phyloP scores from a whole-genome alignment of 805 yeast species.

The Lipomyces sp. region DNA sequence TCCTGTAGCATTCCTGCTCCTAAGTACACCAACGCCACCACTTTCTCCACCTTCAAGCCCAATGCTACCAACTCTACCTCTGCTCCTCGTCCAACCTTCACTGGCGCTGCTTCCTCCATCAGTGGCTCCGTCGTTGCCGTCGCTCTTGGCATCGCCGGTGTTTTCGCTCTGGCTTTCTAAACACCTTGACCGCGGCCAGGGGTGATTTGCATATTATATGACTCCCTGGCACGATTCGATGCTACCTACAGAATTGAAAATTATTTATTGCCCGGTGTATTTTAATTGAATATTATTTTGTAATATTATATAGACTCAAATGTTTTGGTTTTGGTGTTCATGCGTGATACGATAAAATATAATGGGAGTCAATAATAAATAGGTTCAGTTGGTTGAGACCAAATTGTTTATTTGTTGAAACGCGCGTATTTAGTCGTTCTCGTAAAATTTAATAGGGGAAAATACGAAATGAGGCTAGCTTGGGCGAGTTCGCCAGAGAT shows the following conservation, averaged over 20 bases:
- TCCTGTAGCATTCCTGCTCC: constrained; percentile 15
- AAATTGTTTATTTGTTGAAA: too few relatives aligned
- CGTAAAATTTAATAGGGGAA: too few relatives aligned
- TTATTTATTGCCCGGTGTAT: neutral
- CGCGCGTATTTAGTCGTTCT: too few relatives aligned
- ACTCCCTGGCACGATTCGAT: neutral
- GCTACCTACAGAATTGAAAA: neutral
- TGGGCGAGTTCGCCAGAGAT: too few relatives aligned
- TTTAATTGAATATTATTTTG: neutral
- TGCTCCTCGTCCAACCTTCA: constrained; percentile 36
- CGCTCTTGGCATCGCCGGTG: constrained; percentile 39
- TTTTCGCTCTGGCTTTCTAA: constrained; percentile 31
- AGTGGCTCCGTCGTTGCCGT: constrained; percentile 32
- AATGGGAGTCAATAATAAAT: neutral
- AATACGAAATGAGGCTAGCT: too few relatives aligned
- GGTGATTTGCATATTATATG: neutral
- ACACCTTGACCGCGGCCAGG: too few relatives aligned
- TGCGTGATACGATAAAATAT: neutral
- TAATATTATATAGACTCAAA: neutral
- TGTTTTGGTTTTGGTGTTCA: neutral
- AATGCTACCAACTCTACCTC: constrained; percentile 38
- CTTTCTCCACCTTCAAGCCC: constrained; percentile 11
- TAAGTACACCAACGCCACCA: constrained; percentile 21
- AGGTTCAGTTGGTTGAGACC: neutral
- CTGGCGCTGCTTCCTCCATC: constrained; percentile 37